These are phyloP conservation scores for Pestalotiopsis sp. DNA, from an alignment of 2,329 filamentous ascomycete species.

Conservation along the genomic window DNA sequence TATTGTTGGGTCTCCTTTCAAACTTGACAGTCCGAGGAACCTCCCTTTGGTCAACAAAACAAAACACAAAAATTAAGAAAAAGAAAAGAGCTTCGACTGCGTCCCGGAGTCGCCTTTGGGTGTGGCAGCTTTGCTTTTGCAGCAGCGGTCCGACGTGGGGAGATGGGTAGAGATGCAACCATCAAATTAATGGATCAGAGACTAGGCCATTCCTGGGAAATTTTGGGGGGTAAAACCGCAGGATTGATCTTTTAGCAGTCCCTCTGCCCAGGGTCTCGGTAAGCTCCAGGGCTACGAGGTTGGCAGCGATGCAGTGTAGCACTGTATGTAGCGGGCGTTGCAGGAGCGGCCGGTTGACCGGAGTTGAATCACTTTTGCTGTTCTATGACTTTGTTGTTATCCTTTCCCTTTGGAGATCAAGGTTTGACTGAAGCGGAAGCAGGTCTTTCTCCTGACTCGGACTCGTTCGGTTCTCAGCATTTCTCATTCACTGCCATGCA, in stretches of 20 bases:
- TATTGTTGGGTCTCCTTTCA: not conserved
- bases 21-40: not conserved
- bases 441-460: not conserved
- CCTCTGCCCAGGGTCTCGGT: not conserved
- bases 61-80: not conserved
- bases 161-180: conserved; percentile 10
- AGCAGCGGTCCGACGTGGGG: conserved; percentile 8
- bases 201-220: conserved; percentile 7
- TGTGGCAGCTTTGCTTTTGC: not conserved
- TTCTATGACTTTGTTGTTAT: not conserved
- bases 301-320: too few relatives aligned
- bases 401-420: not conserved
- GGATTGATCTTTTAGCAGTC: not conserved
- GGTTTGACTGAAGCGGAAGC: not conserved
- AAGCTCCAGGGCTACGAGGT: not conserved
- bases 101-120: not conserved
- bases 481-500: not conserved
- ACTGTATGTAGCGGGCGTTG: not conserved
- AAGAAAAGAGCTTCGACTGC: not conserved
- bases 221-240: not conserved
- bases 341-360: not conserved
- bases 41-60: not conserved
- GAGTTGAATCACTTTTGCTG: not conserved
- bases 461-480: not conserved
- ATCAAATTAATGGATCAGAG: conserved; percentile 5